Base-by-base conservation (phyloP, 2,329 filamentous ascomycete genomes). In the Aspergillus brunneoviolaceus region DNA sequence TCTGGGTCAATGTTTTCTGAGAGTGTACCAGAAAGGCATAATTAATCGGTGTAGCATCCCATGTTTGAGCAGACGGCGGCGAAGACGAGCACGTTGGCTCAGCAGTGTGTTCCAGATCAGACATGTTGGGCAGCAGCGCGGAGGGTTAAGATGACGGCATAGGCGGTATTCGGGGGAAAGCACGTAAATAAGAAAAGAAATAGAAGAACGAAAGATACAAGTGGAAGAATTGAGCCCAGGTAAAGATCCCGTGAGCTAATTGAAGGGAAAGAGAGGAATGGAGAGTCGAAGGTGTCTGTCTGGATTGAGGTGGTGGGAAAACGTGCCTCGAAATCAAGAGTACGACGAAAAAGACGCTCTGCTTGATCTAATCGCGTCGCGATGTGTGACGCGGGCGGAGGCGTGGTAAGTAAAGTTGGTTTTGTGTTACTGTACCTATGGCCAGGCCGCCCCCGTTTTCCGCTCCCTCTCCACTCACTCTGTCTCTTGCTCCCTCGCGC, bases 11-110 rank as follows among this genome's bases (percentile, higher is more conserved):
- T 16, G 83, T 85, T 63, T 82, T 80, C 59, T 84, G 80, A 16
- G 84, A 86, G 70, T 86, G 84, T 48, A 86, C 82, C n/a, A 87
- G 76, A 68, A 87, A 87, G 53, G 84, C 82, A 70, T 82, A 82
- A 57, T 74, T 77, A 16, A 73, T 68, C 58, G 71, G 69, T 58
- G 72, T 63, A 53, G 70, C 67, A 49, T 75, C 74, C 51, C 70
- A 67, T 35, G 70, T 61, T 61, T 70, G 68, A 51, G 70, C 65
- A 59, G 72, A 70, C 45, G 74, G 67, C 48, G 74, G 68, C 59
- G 75, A 72, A 60, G 74, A 75, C 50, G 73, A 75, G 57, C 69
- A 68, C 49, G 39, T 67, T 60, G 67, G 57, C 49, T 66, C 64
- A 59, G 64, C 67, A 63, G 71, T 69, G 49, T 67, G 65, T 64